A percentile compares a stretch with the other conserved stretches of the same genome.
phyloP scores from a whole-genome alignment of 805 yeast genomes.

The Saccharomycopsis guyanensis region DNA sequence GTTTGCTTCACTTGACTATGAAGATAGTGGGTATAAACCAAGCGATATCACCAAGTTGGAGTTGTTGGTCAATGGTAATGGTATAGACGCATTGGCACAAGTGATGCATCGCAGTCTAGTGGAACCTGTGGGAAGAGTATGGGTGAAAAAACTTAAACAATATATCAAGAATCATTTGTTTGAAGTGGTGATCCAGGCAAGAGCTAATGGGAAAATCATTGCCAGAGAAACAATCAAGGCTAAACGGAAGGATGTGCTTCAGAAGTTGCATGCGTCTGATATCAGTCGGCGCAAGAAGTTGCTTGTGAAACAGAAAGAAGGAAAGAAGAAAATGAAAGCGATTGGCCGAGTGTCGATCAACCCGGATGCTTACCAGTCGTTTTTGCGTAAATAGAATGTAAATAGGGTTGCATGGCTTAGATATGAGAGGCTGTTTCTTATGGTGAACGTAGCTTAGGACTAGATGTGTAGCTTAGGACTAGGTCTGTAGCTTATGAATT shows the following conservation, averaged over 20 bases:
- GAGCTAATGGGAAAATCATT: slow-evolving; percentile 67
- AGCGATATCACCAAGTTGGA: slow-evolving; percentile 84
- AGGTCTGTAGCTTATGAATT: too few species aligned
- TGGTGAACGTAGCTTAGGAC: too few species aligned
- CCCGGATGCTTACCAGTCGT: slow-evolving; percentile 85
- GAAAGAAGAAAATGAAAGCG: slow-evolving; percentile 76
- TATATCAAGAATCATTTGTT: slow-evolving; percentile 76
- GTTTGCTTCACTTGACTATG: slow-evolving; percentile 90
- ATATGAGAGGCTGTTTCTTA: too few species aligned
- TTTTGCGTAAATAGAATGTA: slow-evolving; percentile 33
- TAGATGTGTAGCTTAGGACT: too few species aligned
- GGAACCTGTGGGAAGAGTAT: slow-evolving; percentile 64
- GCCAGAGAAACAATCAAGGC: slow-evolving; percentile 95
- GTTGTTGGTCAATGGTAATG: slow-evolving; percentile 76
- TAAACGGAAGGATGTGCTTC: slow-evolving; percentile 88
- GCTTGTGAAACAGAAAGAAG: slow-evolving; percentile 84
- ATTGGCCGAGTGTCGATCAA: slow-evolving; percentile 73
- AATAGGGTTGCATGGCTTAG: too few species aligned
- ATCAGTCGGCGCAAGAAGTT: slow-evolving; percentile 83
- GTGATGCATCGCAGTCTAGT: slow-evolving; percentile 81
- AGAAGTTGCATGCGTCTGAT: slow-evolving; percentile 89
- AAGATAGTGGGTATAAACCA: slow-evolving; percentile 78
- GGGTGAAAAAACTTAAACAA: slow-evolving; percentile 77
- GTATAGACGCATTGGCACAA: slow-evolving; percentile 88
- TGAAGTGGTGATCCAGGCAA: slow-evolving; percentile 90